These are phyloP conservation scores for Metschnikowia continentalis DNA, from an alignment of 805 yeast species.

Conservation along the genomic window DNA sequence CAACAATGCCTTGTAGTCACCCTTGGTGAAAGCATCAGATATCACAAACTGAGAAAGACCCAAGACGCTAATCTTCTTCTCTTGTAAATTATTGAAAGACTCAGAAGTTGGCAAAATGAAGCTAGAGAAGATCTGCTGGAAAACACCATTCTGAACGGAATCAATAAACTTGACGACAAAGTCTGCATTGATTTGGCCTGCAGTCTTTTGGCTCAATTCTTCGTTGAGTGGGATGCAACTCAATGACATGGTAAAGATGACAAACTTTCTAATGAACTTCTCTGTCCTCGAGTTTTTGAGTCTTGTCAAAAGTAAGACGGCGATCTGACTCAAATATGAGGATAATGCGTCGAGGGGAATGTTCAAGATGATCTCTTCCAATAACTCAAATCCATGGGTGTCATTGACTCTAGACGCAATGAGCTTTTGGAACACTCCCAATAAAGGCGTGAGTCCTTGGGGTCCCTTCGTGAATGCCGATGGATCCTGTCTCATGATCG, in stretches of 20 bases:
- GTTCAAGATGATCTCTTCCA: constrained; percentile 61
- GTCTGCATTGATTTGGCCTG: constrained; percentile 26
- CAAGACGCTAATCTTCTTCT: constrained; percentile 50
- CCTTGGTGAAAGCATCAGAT: constrained; percentile 19
- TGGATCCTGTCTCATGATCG: constrained; percentile 54
- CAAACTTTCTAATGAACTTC: constrained; percentile 67
- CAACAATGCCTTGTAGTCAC: constrained; percentile 21
- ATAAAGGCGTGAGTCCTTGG: constrained; percentile 59
- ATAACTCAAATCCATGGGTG: constrained; percentile 74
- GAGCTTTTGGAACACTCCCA: constrained; percentile 95
- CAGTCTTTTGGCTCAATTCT: constrained; percentile 30
- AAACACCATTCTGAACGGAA: constrained; percentile 61
- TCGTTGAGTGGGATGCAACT: constrained; percentile 37
- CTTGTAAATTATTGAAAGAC: constrained; percentile 47
- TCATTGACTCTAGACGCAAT: constrained; percentile 83
- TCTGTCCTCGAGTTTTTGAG: constrained; percentile 80
- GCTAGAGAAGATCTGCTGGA: constrained; percentile 47
- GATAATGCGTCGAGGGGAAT: constrained; percentile 49
- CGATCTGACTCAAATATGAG: constrained; percentile 64
- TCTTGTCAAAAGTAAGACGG: constrained; percentile 71
- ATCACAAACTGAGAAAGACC: constrained; percentile 47
- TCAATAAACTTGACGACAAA: constrained; percentile 67
- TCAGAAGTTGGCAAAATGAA: constrained; percentile 51
- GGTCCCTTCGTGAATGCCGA: constrained; percentile 31
- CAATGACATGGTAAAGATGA: constrained; percentile 55